Evolutionary conservation across 225 moss, liverwort and hornwort genomes (phyloP), one percentile per base, ranked within the genome.

Genomic region (Bryoerythrophyllum caledonicum): DNA sequence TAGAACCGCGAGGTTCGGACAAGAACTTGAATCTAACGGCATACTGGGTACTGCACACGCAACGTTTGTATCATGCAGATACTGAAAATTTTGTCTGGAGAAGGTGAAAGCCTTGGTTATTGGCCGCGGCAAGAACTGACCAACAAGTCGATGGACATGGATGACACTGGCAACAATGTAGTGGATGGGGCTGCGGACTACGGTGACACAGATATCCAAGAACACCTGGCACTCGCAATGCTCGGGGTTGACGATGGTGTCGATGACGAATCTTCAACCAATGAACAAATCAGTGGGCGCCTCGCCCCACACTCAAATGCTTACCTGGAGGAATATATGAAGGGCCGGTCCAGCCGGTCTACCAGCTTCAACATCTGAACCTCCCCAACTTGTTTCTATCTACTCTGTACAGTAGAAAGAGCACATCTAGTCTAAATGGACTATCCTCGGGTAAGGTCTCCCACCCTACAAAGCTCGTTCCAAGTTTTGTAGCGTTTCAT

Each of bases 201-300:
- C 32, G 81, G 82, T 72, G 89, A 82, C 61, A 75, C 79, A 60
- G 86, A 86, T 49, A 86, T 89, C 40, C 81, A 70, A 73, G 82
- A 86, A 21, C 86, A 89, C 58, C 69, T 89, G 55, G 89, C 89
- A 44, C 81, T 89, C 37, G 89, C 89, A 28, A 89, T 89, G 89
- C 81, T 89, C 14, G 89, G 89, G 10, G 83, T 89, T 40, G 88
- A 88, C 37, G 85, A 86, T 17, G 53, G 35, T 41, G 68, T 43
- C 17, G 86, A 85, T 43, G 82, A 83, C 26, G 86, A 79, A 65
- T 81, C 86, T 35, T 81, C 78, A 73, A 55, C 68, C 64, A 72
- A 80, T 40, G 82, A 81, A 34, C 82, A 78, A 68, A 38, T 38
- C 38, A 86, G 89, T 16, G 86, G 77, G 37, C 48, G 63, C 40